phyloP scores from a whole-genome alignment of 2,329 filamentous ascomycete genomes.

The Colletotrichum graminicola region DNA sequence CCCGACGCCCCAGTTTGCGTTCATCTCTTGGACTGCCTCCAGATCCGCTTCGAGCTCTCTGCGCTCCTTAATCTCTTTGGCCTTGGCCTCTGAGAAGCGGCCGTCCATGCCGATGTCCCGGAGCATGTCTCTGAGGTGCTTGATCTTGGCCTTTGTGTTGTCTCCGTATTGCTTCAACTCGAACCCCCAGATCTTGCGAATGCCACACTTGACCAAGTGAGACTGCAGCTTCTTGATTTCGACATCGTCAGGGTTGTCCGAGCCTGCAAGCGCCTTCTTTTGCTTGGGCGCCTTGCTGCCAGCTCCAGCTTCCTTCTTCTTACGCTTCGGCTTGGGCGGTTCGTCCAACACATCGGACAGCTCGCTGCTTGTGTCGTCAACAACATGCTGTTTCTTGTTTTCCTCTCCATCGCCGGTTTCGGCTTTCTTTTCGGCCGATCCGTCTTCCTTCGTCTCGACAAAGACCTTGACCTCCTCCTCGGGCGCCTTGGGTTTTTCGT shows the following conservation, averaged over 20 bases:
- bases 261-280: constrained; percentile 48
- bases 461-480: constrained; percentile 21
- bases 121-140: constrained; percentile 83
- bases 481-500: constrained; percentile 39
- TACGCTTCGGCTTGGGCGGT: constrained; percentile 68
- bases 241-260: constrained; percentile 77
- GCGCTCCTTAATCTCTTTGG: constrained; percentile 86
- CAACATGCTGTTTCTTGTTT: neutral
- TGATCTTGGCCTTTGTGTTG: constrained; percentile 82
- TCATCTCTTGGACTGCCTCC: constrained; percentile 85
- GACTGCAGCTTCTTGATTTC: constrained; percentile 91
- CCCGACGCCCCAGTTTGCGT: constrained; percentile 78
- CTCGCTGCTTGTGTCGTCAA: constrained; percentile 54
- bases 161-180: constrained; percentile 82
- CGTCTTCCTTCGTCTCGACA: constrained; percentile 14
- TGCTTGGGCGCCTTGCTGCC: constrained; percentile 46
- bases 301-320: constrained; percentile 61
- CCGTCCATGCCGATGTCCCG: constrained; percentile 88
- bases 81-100: constrained; percentile 86
- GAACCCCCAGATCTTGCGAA: constrained; percentile 90
- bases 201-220: constrained; percentile 89
- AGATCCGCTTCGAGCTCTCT: constrained; percentile 88
- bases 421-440: constrained; percentile 14
- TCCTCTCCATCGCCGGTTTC: constrained; percentile 32
- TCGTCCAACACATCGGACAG: constrained; percentile 86